phyloP scores from a whole-genome alignment of 345 rosid species.

The Dimocarpus longan region DNA sequence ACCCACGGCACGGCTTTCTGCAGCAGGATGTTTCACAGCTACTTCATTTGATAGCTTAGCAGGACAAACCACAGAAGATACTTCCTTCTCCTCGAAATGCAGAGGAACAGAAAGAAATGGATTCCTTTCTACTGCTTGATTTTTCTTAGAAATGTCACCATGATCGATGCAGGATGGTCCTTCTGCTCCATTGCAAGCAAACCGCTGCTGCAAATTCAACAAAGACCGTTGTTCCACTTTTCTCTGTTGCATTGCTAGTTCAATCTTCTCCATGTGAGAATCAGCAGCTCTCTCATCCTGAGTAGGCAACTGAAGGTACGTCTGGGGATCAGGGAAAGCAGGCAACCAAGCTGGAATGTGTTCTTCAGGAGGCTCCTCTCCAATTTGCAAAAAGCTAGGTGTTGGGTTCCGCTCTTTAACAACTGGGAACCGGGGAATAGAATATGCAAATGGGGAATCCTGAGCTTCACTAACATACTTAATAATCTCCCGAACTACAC shows the following conservation, averaged over 20 bases:
- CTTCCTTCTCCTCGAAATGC: constrained; percentile 59
- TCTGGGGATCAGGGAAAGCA: constrained; percentile 57
- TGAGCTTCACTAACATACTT: constrained; percentile 58
- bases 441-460: constrained; percentile 64
- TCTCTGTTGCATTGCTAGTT: constrained; percentile 31
- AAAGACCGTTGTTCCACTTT: constrained; percentile 34
- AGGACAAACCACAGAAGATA: constrained; percentile 52
- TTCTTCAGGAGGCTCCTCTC: constrained; percentile 64
- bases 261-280: constrained; percentile 30
- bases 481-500: constrained; percentile 57
- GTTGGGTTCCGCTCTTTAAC: constrained; percentile 45
- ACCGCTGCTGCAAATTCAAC: constrained; percentile 41
- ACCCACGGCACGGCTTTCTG: constrained; percentile 30
- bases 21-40: constrained; percentile 28
- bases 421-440: constrained; percentile 62
- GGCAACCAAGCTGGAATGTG: constrained; percentile 89
- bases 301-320: constrained; percentile 31
- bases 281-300: constrained; percentile 31
- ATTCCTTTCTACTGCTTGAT: constrained; percentile 42
- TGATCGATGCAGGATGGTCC: constrained; percentile 37
- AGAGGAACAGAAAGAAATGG: constrained; percentile 73
- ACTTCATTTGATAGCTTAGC: constrained; percentile 44
- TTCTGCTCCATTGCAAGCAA: constrained; percentile 40
- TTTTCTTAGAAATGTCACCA: constrained; percentile 35
- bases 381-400: constrained; percentile 53